Evolutionary conservation across 768 basidiomycete species (phyloP).

Genomic region (Wakefieldia striispora): DNA sequence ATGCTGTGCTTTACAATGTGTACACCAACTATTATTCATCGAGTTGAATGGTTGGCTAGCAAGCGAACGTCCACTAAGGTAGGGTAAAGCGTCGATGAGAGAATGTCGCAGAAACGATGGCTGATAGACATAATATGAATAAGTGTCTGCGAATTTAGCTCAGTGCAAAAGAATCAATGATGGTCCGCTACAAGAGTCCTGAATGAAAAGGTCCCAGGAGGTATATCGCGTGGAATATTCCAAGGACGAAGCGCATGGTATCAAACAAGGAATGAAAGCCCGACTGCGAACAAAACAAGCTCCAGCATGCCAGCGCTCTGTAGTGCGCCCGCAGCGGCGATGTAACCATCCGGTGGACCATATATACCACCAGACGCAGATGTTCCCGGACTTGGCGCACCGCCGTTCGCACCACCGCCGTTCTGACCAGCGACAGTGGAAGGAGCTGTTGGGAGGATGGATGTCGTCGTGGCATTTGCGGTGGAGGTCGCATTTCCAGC

Average conservation of each 20-base stretch:
- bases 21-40: conserved; percentile 22
- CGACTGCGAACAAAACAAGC: conserved; percentile 45
- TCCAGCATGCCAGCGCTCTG: conserved; percentile 45
- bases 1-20: conserved; percentile 21
- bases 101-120: conserved; percentile 15
- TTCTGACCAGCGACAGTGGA: conserved; percentile 47
- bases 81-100: conserved; percentile 29
- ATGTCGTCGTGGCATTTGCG: conserved; percentile 6
- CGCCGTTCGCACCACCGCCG: conserved; percentile 41
- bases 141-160: conserved; percentile 17
- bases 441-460: conserved; percentile 52
- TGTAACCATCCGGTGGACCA: conserved; percentile 69
- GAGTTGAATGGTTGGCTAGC: conserved; percentile 11
- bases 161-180: conserved; percentile 17
- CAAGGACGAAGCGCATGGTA: conserved; percentile 5
- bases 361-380: conserved; percentile 44
- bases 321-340: conserved; percentile 51
- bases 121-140: conserved; percentile 13
- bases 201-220: conserved; percentile 5
- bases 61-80: conserved; percentile 20
- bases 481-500: conserved; percentile 34
- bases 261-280: conserved; percentile 47
- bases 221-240: conserved; percentile 12
- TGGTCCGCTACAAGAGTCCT: conserved; percentile 12
- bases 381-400: conserved; percentile 60